phyloP scores from a whole-genome alignment of 345 rosid genomes.

The Eutrema yunnanense region DNA sequence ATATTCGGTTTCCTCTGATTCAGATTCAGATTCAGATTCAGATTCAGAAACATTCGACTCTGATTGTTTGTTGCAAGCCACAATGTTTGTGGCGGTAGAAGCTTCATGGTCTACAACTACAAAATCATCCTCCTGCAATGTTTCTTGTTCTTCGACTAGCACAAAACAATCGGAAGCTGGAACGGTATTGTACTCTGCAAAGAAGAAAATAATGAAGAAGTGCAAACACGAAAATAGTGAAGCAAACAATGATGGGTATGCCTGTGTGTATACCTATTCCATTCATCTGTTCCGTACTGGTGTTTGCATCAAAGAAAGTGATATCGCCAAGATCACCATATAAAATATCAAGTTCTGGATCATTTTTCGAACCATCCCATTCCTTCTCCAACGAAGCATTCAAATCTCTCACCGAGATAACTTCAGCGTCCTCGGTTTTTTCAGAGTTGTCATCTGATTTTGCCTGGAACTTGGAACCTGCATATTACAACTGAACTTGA shows the following conservation, averaged over 20 bases:
- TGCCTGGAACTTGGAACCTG: constrained; percentile 22
- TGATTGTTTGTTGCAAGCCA: constrained; percentile 16
- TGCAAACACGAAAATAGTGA: constrained; percentile 1
- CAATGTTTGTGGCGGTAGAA: not conserved
- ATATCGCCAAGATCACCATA: constrained; percentile 31
- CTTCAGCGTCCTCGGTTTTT: constrained; percentile 15
- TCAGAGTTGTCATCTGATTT: constrained; percentile 12
- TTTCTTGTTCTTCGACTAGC: constrained; percentile 6
- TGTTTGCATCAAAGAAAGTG: constrained; percentile 24
- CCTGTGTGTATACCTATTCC: constrained; percentile 4
- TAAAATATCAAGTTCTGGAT: constrained; percentile 20
- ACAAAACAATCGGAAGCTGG: not conserved
- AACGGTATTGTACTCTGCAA: constrained; percentile 10
- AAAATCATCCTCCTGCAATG: constrained; percentile 5
- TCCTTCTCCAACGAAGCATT: constrained; percentile 28
- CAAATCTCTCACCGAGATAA: constrained; percentile 20
- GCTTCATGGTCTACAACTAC: constrained; percentile 13
- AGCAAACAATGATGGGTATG: not conserved
- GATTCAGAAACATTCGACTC: constrained; percentile 12
- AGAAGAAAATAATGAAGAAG: not conserved
- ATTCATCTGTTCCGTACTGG: not conserved
- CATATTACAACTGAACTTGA: not conserved
- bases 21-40: constrained; percentile 16
- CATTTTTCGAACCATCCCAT: constrained; percentile 20
- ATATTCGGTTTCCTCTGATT: not conserved